Base-by-base conservation (phyloP, 176 grass and related monocot genomes). In the Lolium perenne region DNA sequence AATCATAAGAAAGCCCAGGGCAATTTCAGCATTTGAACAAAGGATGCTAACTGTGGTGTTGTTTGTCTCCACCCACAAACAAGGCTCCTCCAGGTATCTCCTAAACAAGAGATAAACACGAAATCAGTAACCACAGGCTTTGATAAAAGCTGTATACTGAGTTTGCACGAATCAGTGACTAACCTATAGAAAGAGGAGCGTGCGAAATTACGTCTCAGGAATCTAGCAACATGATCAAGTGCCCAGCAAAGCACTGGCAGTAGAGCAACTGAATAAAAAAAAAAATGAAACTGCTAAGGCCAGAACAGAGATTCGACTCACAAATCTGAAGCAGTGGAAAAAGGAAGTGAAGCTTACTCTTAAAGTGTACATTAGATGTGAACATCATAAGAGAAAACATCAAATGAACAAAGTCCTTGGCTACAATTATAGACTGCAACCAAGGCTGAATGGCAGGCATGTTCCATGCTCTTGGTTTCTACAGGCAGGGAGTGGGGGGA, bases 191-290 rank as follows among this genome's bases (percentile, higher is more conserved):
- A 83, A 88, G 91, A 92, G 65, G 94, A 95, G 16, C 20, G 84
- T 22, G 88, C 67, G 86, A 98, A 98, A 75, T 98, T 94, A 75
- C 75, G 65, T 74, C 94, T 95, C 81, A 98, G 65, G 60, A 98
- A 98, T 79, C 88, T 92, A 58, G 97, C 89, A 82, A 98, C 94
- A 89, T 94, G 93, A 76, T 95, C 94, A 78, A 98, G 88, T 8
- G 94, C 87, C 97, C 97, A 98, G 69, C 97, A 98, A 78, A 98
- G 85, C 32, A 94, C 94, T 84, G 97, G 97, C 54, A 98, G 88
- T 79, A 98, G 83, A 83, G 92, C 90, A 94, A 95, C 97, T 98
- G 87, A 82, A 86, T 49, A 15, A 80, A 87, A 54, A 77, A 51
- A 40, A 40, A 76, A 80, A 88, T 18, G 58, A 54, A 70, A 85